Evolutionary conservation across 2,329 filamentous ascomycete species (phyloP), one percentile per base, ranked within the genome.

Genomic region (Penicillium fuscoglaucum): DNA sequence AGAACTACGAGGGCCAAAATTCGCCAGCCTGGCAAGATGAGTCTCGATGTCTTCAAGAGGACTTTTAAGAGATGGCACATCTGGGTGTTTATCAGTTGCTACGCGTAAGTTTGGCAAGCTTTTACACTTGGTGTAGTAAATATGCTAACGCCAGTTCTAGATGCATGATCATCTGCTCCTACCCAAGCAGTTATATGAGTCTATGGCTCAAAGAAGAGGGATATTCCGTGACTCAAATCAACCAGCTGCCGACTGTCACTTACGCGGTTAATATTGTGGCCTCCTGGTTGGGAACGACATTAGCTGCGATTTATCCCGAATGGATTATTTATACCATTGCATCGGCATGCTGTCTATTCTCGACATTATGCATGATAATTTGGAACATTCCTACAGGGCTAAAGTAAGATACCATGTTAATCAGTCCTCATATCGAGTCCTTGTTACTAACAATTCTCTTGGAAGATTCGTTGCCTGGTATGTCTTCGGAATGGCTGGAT

Each of bases 191-290:
- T 0, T 82, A 83, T 55, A 83, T 83, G 80, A 81, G 76, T 31
- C 75, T 83, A 12, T 83, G 81, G 81, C 75, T 83, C 41, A 82
- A 82, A 58, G 74, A 75, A 1, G 77, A 80, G 29, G 75, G 76
- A 6, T 83, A 80, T 63, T 78, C 78, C 0, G 73, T 83, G 0
- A 74, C 76, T 0, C 75, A 83, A 57, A 77, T 82, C 58, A 83
- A 83, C 66, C 73, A 78, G 13, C 75, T 83, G 1, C 81, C 81
- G 0, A 83, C 81, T 0, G 79, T 76, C 9, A 76, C 75, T 0
- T 77, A 80, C 50, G 79, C 76, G n/a, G 78, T 83, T 41, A 78
- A 74, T 0, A 80, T 82, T 6, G 68, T 83, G 10, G 71, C 78
- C 0, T 82, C 80, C 0, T 79, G 82, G 69, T 66, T 83, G 0